phyloP scores from a whole-genome alignment of 352 stramenopile species.

The Phytopythium vexans region DNA sequence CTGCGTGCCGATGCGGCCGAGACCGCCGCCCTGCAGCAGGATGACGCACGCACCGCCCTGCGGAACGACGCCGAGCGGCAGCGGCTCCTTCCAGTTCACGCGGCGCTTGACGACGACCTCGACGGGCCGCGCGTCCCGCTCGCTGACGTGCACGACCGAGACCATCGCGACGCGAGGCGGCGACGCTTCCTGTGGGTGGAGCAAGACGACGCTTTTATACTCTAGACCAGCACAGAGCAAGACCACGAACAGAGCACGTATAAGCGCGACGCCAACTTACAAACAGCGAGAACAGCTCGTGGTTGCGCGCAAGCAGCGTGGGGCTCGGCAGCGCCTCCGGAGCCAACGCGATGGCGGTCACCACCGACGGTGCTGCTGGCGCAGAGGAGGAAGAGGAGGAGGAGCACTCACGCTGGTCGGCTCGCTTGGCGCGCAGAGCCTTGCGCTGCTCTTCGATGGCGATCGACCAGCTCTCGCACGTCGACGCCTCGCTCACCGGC shows the following conservation, averaged over 20 bases:
- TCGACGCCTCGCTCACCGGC: conserved; percentile 60
- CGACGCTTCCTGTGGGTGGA: conserved; percentile 62
- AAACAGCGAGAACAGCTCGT: conserved; percentile 79
- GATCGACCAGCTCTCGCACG: conserved; percentile 83
- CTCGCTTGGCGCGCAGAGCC: conserved; percentile 44
- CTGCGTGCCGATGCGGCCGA: conserved; percentile 77
- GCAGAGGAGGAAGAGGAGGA: conserved; percentile 5
- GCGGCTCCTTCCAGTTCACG: conserved; percentile 58
- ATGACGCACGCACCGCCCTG: conserved; percentile 79
- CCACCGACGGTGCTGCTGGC: background rate
- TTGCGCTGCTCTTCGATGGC: conserved; percentile 84
- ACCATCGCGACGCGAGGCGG: conserved; percentile 71
- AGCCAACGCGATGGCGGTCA: conserved; percentile 14
- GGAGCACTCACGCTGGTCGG: conserved; percentile 49
- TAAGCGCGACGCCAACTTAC: conserved; percentile 53
- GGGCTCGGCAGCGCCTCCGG: conserved; percentile 57
- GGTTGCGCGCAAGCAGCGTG: conserved; percentile 63
- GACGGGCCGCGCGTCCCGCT: conserved; percentile 52
- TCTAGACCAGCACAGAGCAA: conserved; percentile 25
- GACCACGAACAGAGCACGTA: conserved; percentile 14
- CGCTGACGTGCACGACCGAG: conserved; percentile 61
- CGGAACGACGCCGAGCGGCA: conserved; percentile 75
- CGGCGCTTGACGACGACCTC: conserved; percentile 73
- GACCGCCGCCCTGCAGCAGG: conserved; percentile 63
- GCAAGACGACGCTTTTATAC: conserved; percentile 77